Conservation (phyloP, 2,329 filamentous ascomycete species). For the Stenocarpella maydis region DNA sequence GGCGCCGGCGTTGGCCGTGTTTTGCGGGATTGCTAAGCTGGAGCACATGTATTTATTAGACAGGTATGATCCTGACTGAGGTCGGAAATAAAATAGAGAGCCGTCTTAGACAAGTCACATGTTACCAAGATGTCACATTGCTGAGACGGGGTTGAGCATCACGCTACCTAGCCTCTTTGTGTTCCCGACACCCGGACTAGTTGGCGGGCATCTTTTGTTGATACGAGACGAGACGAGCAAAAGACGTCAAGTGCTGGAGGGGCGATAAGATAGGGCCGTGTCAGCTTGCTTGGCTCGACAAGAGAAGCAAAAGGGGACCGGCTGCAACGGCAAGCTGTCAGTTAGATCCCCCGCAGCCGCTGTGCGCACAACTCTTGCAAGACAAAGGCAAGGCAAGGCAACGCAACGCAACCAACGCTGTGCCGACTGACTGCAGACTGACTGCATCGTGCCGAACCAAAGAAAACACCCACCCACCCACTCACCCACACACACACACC, state of each 20-base stretch:
- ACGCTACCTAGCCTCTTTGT: background rate
- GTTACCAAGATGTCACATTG: conserved; percentile 9
- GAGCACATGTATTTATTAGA: conserved; percentile 20
- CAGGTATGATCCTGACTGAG: conserved; percentile 17
- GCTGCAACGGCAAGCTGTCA: conserved; percentile 3
- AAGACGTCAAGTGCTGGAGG: background rate
- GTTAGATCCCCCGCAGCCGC: conserved; percentile 4
- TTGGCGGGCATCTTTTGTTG: background rate
- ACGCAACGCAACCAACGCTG: background rate
- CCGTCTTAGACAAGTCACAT: conserved; percentile 27
- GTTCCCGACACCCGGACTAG: background rate
- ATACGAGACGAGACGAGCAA: background rate
- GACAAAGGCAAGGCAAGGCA: background rate
- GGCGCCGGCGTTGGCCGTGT: conserved; percentile 35
- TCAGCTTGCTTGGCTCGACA: conserved; percentile 11
- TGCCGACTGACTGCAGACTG: conserved; percentile 1
- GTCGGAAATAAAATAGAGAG: conserved; percentile 16
- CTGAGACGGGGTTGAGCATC: background rate
- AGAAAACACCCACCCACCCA: background rate
- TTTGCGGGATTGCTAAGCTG: conserved; percentile 17
- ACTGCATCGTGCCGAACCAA: conserved; percentile 16
- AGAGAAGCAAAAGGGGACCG: background rate
- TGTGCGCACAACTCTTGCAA: background rate
- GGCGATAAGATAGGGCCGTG: conserved; percentile 32
- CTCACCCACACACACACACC: background rate